Base-by-base conservation (phyloP, 257 asterid species). In the Echium plantagineum region DNA sequence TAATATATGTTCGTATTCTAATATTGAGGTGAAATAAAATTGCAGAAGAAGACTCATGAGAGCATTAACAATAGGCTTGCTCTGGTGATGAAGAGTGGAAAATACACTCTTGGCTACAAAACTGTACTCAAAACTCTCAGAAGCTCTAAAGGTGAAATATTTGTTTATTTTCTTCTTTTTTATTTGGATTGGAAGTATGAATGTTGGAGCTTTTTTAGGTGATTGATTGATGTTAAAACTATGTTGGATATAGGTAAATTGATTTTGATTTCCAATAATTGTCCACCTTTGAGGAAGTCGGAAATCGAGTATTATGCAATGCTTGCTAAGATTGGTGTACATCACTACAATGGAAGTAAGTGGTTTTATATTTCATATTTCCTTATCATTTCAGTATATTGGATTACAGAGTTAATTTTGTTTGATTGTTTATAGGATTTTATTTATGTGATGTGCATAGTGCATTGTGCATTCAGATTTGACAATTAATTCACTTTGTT, bases 251-350 rank as follows among this genome's bases (percentile, higher is more conserved):
- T n/a, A n/a, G n/a, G n/a, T 38, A 1, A 46, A 18, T 8, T 13
- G 5, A 59, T 59, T 10, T 56, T 56, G 60, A 56, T 56, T 21
- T 56, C 63, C 2, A 59, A 59, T 49, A 59, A 30, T 19, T 59
- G 63, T 24, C 63, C 63, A 0, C 63, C 52, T 5, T 59, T 59
- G 63, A 59, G 63, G 21, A 59, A 59, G 52, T 38, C 63, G 4
- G 63, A 59, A n/a, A 59, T 59, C 5, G 63, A 59, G 21, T 88
- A 88, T 72, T 88, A 83, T 17, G 90, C 96, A n/a, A 88, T 88
- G 95, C 95, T 88, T 58, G 79, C 93, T 9, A 88, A 85, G 75
- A 81, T 88, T 69, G 94, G 85, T 15, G 96, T 88, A 57, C 94
- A 83, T 59, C 96, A 88, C 59, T 88, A 76, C 75, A 83, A 65